Evolutionary conservation across 2,329 filamentous ascomycete genomes (phyloP).

Genomic region (Podosphaera fusca): DNA sequence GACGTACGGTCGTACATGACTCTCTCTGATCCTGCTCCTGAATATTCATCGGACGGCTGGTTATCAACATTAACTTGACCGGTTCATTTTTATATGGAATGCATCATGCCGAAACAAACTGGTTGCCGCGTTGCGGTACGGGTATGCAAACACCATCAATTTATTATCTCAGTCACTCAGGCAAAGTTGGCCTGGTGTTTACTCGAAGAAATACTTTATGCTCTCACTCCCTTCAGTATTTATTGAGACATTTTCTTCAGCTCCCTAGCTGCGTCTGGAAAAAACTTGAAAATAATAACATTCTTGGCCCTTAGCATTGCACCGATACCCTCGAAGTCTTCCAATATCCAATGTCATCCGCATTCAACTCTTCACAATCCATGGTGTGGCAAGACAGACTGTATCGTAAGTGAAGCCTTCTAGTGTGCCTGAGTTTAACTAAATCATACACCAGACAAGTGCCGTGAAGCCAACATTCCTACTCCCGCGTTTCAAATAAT

Average conservation of each 20-base stretch:
- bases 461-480: slow-evolving; percentile 27
- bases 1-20: background rate
- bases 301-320: slow-evolving; percentile 2
- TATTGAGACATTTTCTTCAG: slow-evolving; percentile 13
- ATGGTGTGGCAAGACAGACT: slow-evolving; percentile 19
- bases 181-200: slow-evolving; percentile 12
- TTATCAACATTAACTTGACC: background rate
- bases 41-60: background rate
- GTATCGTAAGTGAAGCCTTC: slow-evolving; percentile 15
- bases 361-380: slow-evolving; percentile 9
- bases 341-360: slow-evolving; percentile 13
- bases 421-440: slow-evolving; percentile 2
- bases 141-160: slow-evolving; percentile 13
- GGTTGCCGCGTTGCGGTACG: slow-evolving; percentile 15
- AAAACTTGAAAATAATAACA: slow-evolving; percentile 8
- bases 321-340: slow-evolving; percentile 3
- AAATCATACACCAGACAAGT: slow-evolving; percentile 26
- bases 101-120: slow-evolving; percentile 17
- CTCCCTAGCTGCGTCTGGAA: slow-evolving; percentile 11
- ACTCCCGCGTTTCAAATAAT: slow-evolving; percentile 44
- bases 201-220: slow-evolving; percentile 12
- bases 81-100: slow-evolving; percentile 3
- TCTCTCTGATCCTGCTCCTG: background rate
- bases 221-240: slow-evolving; percentile 14
- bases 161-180: slow-evolving; percentile 11